phyloP scores from a whole-genome alignment of 352 stramenopile genomes.

The Globisporangium rhizosaccharum region DNA sequence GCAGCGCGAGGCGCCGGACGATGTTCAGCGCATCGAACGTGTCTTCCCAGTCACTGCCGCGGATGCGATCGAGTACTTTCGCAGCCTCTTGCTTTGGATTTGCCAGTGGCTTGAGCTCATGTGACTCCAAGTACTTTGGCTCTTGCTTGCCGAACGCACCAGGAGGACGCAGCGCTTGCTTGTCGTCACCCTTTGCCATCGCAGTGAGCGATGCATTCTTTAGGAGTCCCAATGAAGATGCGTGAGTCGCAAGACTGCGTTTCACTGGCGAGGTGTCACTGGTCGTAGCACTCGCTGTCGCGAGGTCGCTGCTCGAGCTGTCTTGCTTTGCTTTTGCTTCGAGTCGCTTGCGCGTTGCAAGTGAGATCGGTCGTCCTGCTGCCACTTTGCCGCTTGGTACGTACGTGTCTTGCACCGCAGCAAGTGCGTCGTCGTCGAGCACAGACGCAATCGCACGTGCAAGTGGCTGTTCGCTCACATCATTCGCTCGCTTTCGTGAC shows the following conservation, averaged over 20 bases:
- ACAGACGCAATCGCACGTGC: not conserved
- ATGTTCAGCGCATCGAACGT: constrained; percentile 66
- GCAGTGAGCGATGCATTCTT: constrained; percentile 1
- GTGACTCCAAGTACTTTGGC: constrained; percentile 48
- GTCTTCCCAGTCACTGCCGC: constrained; percentile 44
- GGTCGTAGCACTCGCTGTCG: not conserved
- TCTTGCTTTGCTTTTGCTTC: constrained; percentile 58
- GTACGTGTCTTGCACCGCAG: constrained; percentile 4
- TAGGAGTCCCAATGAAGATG: not conserved
- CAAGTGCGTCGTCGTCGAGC: not conserved
- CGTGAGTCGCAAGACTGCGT: not conserved
- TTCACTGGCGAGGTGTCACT: not conserved
- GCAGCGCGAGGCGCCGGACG: constrained; percentile 42
- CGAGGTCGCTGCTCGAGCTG: not conserved
- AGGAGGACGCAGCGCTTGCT: not conserved
- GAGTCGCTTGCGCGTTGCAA: constrained; percentile 53
- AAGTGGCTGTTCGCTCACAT: constrained; percentile 2
- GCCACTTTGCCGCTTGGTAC: constrained; percentile 4
- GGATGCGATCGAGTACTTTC: constrained; percentile 33
- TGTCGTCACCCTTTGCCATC: constrained; percentile 1
- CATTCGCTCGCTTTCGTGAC: not conserved
- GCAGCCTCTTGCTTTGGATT: constrained; percentile 52
- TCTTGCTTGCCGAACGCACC: constrained; percentile 44
- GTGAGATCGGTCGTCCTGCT: constrained; percentile 18
- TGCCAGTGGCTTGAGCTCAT: constrained; percentile 52